Base-by-base conservation (phyloP, 2,329 filamentous ascomycete genomes). In the Colletotrichum noveboracense region DNA sequence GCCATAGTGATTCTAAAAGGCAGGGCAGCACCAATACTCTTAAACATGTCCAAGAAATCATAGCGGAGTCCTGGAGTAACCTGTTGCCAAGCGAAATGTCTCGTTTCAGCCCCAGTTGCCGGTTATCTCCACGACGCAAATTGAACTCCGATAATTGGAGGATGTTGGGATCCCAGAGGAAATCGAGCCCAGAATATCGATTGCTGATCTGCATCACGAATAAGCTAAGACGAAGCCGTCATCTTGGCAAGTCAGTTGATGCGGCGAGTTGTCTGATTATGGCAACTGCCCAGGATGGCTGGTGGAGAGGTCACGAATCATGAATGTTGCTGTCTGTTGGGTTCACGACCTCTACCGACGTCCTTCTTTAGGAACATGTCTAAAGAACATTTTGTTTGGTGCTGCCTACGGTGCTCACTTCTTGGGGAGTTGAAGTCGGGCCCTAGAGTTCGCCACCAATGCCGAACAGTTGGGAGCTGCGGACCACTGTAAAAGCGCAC, bases 1-100 rank as follows among this genome's bases (percentile, higher is more conserved):
- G 3, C 9, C 38, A 12, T 1, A 1, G 5, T 9, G 18, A 10
- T 3, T n/a, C 18, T 4, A 0, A 1, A 43, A n/a, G 18, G 3
- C 0, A 10, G 18, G 38, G 8, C 18, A 43, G 18, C 38, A 10
- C 5, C 38, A n/a, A 4, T 10, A 43, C 18, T 43, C 0, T 43
- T n/a, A 43, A 43, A 10, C 18, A n/a, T n/a, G n/a, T n/a, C n/a
- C n/a, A n/a, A n/a, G n/a, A n/a, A n/a, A n/a, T n/a, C n/a, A n/a
- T n/a, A n/a, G n/a, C n/a, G n/a, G n/a, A n/a, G 8, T n/a, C 18
- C 38, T 43, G 38, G 18, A 6, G 18, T 10, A 6, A 43, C 16
- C 38, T 2, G 18, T n/a, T 0, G 18, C 38, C 38, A 6, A n/a
- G 38, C 9, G 5, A 43, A 6, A 10, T 12, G n/a, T 10, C 5